A percentile compares a stretch with the other conserved stretches of the same genome.
Conservation (phyloP, 2,329 filamentous ascomycete species). For the Penicillium italicum region DNA sequence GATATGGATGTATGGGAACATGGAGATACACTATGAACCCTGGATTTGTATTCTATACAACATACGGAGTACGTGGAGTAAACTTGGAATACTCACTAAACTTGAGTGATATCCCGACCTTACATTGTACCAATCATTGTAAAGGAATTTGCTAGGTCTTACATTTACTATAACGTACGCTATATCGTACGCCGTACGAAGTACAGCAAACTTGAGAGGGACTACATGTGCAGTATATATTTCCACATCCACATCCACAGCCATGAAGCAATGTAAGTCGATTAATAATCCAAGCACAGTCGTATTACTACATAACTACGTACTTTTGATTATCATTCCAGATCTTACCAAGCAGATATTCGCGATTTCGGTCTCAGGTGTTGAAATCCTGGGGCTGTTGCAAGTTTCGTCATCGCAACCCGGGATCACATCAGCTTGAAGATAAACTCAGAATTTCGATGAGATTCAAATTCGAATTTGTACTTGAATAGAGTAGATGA, state of each 20-base stretch:
- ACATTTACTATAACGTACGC: no score
- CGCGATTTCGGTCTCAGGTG: not conserved
- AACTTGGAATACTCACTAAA: not conserved
- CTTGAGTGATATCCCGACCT: no score
- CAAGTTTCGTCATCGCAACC: conserved; percentile 21
- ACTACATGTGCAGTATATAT: not conserved
- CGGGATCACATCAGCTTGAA: conserved; percentile 23
- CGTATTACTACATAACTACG: not conserved
- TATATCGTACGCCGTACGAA: no score
- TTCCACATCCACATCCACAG: not conserved
- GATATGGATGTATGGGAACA: not conserved
- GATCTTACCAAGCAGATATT: not conserved
- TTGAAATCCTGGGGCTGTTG: conserved; percentile 3
- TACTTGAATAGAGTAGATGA: not conserved
- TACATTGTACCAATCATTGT: not conserved
- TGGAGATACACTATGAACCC: not conserved
- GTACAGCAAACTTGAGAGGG: not conserved
- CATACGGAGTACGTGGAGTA: not conserved
- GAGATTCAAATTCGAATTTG: not conserved
- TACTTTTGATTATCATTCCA: not conserved
- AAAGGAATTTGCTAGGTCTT: not conserved
- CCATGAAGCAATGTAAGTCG: not conserved
- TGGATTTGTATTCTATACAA: not conserved
- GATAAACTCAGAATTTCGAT: not conserved
- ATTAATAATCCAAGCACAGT: not conserved